Conservation (phyloP, 176 grass and related monocot species). For the Urochloa ruziziensis region DNA sequence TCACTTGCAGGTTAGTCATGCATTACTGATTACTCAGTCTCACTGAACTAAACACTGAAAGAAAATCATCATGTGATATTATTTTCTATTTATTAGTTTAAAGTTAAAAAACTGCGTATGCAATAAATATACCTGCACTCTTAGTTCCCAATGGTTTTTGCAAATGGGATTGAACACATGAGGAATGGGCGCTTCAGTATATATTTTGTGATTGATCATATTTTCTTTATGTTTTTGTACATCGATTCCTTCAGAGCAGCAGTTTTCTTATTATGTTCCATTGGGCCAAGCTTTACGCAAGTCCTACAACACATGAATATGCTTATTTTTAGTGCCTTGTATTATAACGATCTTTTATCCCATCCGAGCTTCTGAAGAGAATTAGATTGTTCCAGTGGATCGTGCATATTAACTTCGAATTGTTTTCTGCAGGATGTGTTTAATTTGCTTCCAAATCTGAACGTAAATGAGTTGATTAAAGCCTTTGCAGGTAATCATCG, state of each 20-base stretch:
- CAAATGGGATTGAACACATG: too few relatives aligned
- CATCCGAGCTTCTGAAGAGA: neutral
- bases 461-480: constrained; percentile 90
- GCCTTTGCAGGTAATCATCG: constrained; percentile 83
- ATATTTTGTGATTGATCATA: neutral
- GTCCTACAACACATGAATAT: neutral
- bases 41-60: neutral
- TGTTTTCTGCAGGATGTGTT: constrained; percentile 69
- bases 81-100: neutral
- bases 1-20: constrained; percentile 74
- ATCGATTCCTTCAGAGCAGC: neutral
- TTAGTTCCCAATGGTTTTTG: too few relatives aligned
- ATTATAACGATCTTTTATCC: neutral
- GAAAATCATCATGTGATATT: neutral
- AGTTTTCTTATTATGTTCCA: neutral
- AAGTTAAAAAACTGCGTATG: too few relatives aligned
- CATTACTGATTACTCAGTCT: neutral
- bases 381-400: neutral
- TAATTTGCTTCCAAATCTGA: constrained; percentile 96
- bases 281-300: neutral
- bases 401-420: neutral
- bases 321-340: neutral
- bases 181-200: too few relatives aligned
- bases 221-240: constrained; percentile 2
- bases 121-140: too few relatives aligned